phyloP scores from a whole-genome alignment of 148 eudicot genomes.

The Fagopyrum esculentum region DNA sequence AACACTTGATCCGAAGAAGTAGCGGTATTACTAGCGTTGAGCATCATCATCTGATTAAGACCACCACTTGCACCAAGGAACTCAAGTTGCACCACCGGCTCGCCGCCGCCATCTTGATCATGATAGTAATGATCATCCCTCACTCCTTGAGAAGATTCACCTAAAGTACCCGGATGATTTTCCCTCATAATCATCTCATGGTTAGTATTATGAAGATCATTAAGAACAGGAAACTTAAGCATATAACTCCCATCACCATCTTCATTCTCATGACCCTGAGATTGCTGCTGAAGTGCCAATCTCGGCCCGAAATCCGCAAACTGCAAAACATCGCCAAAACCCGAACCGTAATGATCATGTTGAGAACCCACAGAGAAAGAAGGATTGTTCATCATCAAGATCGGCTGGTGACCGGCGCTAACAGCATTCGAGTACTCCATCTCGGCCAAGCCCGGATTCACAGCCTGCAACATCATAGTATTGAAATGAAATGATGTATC shows the following conservation, averaged over 20 bases:
- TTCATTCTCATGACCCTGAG: conserved; percentile 10
- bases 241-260: neutral
- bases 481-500: conserved; percentile 14
- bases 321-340: conserved; percentile 84
- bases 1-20: neutral
- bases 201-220: neutral
- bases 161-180: neutral
- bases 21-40: neutral
- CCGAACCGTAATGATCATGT: conserved; percentile 19
- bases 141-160: too few relatives aligned
- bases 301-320: conserved; percentile 90
- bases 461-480: neutral
- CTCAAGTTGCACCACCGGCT: conserved; percentile 2
- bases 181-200: neutral
- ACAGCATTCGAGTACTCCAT: neutral
- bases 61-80: conserved; percentile 2
- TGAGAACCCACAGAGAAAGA: neutral
- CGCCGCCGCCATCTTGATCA: neutral
- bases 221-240: neutral
- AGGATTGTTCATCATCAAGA: conserved; percentile 6
- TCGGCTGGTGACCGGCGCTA: neutral
- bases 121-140: neutral
- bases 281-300: conserved; percentile 38
- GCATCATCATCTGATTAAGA: neutral
- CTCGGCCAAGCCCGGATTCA: neutral